These are phyloP conservation scores for Ensete ventricosum DNA, from an alignment of 176 grass and related monocot species.

Conservation along the genomic window DNA sequence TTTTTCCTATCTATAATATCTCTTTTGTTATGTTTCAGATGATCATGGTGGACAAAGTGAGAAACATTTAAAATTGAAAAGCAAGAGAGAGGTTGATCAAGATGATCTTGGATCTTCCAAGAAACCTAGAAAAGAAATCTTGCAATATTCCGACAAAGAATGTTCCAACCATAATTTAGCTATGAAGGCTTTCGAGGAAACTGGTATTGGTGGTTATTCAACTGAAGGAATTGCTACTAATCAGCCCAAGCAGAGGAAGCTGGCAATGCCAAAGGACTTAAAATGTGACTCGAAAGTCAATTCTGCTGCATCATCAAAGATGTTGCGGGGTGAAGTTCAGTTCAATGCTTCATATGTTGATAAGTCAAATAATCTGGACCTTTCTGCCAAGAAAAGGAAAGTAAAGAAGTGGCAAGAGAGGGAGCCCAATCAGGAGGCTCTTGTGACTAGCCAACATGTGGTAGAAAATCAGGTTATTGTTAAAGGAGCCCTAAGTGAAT, in stretches of 20 bases:
- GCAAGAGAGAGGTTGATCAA: constrained; percentile 53
- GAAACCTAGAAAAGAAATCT: constrained; percentile 65
- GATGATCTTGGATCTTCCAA: constrained; percentile 60
- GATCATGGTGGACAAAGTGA: constrained; percentile 39
- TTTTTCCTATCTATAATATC: constrained; percentile 18
- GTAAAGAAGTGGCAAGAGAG: constrained; percentile 25
- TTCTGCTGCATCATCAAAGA: constrained; percentile 19
- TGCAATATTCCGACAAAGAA: constrained; percentile 34
- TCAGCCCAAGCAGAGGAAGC: constrained; percentile 9
- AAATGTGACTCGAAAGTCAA: constrained; percentile 20
- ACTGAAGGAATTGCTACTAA: constrained; percentile 23
- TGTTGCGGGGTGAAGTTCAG: constrained; percentile 23
- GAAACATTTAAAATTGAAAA: constrained; percentile 72
- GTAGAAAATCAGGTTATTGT: constrained; percentile 11
- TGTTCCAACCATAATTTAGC: constrained; percentile 24
- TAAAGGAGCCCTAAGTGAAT: constrained; percentile 32
- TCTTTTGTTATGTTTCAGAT: constrained; percentile 32
- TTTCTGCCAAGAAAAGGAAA: constrained; percentile 41
- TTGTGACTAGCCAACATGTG: constrained; percentile 9
- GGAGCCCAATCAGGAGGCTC: constrained; percentile 18
- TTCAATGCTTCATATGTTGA: constrained; percentile 23
- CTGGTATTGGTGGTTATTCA: constrained; percentile 19
- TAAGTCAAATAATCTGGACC: constrained; percentile 23
- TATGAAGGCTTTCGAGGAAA: constrained; percentile 23
- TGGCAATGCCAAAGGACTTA: constrained; percentile 23